These are phyloP conservation scores for Claviceps sp. DNA, from an alignment of 2,329 filamentous ascomycete genomes.

Conservation along the genomic window DNA sequence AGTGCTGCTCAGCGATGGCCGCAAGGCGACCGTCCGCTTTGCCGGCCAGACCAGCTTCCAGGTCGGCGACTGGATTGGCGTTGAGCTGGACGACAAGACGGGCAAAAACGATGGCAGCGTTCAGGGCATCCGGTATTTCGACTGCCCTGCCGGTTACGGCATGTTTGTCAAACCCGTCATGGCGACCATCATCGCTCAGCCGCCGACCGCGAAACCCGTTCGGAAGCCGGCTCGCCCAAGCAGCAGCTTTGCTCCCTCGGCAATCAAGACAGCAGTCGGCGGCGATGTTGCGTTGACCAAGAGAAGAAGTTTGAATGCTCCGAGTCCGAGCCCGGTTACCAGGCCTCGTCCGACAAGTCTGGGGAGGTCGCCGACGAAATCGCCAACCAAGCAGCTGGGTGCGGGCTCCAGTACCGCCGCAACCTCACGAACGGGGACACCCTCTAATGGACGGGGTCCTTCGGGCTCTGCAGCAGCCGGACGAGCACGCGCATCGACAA, in stretches of 20 bases:
- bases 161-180: constrained; percentile 77
- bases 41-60: constrained; percentile 70
- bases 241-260: constrained; percentile 35
- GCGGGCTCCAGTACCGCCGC: constrained; percentile 41
- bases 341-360: constrained; percentile 45
- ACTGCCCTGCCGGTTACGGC: constrained; percentile 59
- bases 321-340: constrained; percentile 58
- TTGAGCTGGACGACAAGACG: constrained; percentile 67
- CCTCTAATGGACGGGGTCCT: constrained; percentile 38
- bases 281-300: constrained; percentile 42
- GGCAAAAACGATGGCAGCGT: constrained; percentile 95
- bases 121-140: constrained; percentile 76
- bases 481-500: constrained; percentile 43
- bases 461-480: constrained; percentile 16
- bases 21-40: constrained; percentile 66
- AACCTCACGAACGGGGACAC: constrained; percentile 51
- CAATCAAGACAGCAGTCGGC: constrained; percentile 24
- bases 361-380: constrained; percentile 59
- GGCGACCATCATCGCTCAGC: constrained; percentile 44
- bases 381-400: constrained; percentile 60
- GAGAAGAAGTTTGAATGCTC: constrained; percentile 56
- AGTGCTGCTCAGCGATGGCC: constrained; percentile 67
- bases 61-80: constrained; percentile 73
- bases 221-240: constrained; percentile 32
- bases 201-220: constrained; percentile 25